Conservation (phyloP, 2,329 filamentous ascomycete species). For the Xylariaceae sp. region DNA sequence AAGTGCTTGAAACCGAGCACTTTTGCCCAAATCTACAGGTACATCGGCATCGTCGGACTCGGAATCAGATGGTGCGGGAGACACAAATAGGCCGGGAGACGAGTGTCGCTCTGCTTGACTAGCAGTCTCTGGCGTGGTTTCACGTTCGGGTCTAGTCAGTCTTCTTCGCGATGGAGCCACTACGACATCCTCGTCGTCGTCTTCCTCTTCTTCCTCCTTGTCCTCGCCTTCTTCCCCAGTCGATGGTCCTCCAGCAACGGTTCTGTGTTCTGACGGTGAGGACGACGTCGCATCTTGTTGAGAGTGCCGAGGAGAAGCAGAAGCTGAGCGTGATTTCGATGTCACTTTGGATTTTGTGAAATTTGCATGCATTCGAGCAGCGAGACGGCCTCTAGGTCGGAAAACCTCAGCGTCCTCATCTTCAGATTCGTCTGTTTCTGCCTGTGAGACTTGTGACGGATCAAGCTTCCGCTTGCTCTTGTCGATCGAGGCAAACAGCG, state of each 20-base stretch:
- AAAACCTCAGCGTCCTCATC: constrained; percentile 38
- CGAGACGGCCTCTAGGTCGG: constrained; percentile 36
- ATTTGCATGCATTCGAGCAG: constrained; percentile 32
- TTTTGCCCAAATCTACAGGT: constrained; percentile 39
- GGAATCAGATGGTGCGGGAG: constrained; percentile 39
- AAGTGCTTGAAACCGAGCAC: constrained; percentile 63
- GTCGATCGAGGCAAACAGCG: constrained; percentile 25
- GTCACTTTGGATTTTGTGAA: constrained; percentile 12
- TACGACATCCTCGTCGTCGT: constrained; percentile 27
- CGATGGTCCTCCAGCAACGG: constrained; percentile 10
- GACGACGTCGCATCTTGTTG: constrained; percentile 1
- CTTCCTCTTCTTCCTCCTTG: constrained; percentile 17
- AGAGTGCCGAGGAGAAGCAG: not conserved
- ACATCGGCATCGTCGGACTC: constrained; percentile 43
- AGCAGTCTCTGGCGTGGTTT: constrained; percentile 26
- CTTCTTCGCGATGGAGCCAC: constrained; percentile 24
- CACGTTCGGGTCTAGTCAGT: constrained; percentile 23
- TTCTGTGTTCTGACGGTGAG: constrained; percentile 11
- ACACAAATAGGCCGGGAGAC: constrained; percentile 54
- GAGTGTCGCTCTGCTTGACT: constrained; percentile 31
- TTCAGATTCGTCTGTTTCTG: constrained; percentile 35
- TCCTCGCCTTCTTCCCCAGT: too few relatives aligned
- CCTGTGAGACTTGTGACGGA: constrained; percentile 25
- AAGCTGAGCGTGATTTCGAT: constrained; percentile 7
- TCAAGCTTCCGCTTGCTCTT: constrained; percentile 16